A percentile compares a stretch with the other conserved stretches of the same genome.
These are phyloP conservation scores for Guillardia theta DNA, from an alignment of 78 protist species.

Conservation along the genomic window DNA sequence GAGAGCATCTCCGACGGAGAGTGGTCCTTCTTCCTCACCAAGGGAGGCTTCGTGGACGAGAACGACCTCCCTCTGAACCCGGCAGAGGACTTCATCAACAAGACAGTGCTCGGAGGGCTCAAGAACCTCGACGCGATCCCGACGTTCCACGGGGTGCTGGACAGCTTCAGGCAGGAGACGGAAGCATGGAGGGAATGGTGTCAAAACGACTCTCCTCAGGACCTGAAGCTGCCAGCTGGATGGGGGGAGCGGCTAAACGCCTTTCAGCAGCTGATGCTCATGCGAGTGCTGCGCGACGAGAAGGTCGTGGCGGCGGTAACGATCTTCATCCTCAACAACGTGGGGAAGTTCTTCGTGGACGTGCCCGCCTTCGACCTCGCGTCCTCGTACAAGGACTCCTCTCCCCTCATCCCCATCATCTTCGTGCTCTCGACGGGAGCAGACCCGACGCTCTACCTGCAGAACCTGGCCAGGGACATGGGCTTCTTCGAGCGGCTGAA, in stretches of 20 bases:
- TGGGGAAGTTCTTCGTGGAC: constrained; percentile 58
- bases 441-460: constrained; percentile 70
- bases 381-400: constrained; percentile 65
- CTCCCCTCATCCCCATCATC: constrained; percentile 70
- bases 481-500: constrained; percentile 2
- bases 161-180: no score
- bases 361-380: constrained; percentile 53
- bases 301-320: constrained; percentile 44
- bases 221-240: constrained; percentile 36
- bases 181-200: neutral
- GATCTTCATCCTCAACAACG: neutral
- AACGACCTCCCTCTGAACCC: constrained; percentile 59
- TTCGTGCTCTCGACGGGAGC: constrained; percentile 92
- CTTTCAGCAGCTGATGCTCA: constrained; percentile 57
- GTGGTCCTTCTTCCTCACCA: constrained; percentile 62
- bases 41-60: constrained; percentile 64
- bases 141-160: constrained; percentile 31
- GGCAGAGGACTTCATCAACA: constrained; percentile 55
- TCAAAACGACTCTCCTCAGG: neutral
- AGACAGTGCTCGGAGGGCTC: constrained; percentile 69
- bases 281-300: constrained; percentile 40
- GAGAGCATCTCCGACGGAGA: constrained; percentile 40
- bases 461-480: neutral
- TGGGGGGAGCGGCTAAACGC: constrained; percentile 37
- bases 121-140: constrained; percentile 47